Base-by-base conservation (phyloP, 352 stramenopile genomes). In the Blastocystis sp. region DNA sequence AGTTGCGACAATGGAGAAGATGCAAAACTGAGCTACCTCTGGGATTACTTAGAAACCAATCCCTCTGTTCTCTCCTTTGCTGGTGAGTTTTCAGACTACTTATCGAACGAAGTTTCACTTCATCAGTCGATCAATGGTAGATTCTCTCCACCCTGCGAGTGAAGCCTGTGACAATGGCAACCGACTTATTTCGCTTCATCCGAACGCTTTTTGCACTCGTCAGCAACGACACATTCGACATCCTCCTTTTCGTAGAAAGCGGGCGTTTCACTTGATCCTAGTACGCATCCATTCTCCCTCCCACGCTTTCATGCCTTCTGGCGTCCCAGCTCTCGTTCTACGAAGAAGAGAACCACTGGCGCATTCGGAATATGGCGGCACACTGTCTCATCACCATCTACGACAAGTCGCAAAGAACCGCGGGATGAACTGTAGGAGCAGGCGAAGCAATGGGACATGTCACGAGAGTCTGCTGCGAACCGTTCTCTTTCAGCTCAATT, bases 291-390 rank as follows among this genome's bases (percentile, higher is more conserved):
- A 29, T 63, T 46, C 51, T 81, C 0, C 69, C 69, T 42, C n/a
- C 69, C 38, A 8, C 63, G 9, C 42, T 81, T 44, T 81, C 69
- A 36, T 63, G 54, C 36, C 48, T 81, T 11, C 56, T 81, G 21
- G 54, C 69, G 0, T 40, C 29, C 11, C 32, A 46, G 16, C 1
- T 81, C 8, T 38, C 36, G 2, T 38, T 34, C 14, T 24, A 57
- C 29, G 29, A 27, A 21, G 18, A 63, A 11, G 44, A 65, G 4
- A 46, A 81, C 36, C 18, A 81, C 34, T 81, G 42, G 42, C 27
- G 11, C 7, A 29, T 81, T 3, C 44, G 69, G 3, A 48, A 42
- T 46, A 14, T 65, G 8, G 69, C 69, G 11, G 42, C 69, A 7
- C 16, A 61, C n/a, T 51, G 48, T 29, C 53, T 81, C 24, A 42